Conservation (phyloP, 2,329 filamentous ascomycete species). For the Thielaviopsis cerberus region DNA sequence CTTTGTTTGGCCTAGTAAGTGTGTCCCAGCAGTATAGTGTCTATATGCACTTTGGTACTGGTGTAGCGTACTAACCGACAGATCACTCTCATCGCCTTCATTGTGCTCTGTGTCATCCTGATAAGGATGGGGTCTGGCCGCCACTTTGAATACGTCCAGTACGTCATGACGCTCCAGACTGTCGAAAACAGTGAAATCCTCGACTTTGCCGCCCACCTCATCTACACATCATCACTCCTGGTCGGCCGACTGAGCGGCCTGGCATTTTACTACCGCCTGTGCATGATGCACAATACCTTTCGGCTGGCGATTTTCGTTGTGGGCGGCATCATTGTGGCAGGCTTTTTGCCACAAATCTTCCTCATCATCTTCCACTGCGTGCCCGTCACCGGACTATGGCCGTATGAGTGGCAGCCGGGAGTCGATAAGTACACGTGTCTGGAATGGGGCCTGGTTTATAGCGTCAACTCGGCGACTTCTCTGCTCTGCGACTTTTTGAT, state of each 20-base stretch:
- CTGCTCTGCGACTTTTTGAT: conserved; percentile 31
- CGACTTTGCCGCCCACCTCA: conserved; percentile 31
- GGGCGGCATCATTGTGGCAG: conserved; percentile 21
- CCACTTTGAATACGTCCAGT: conserved; percentile 27
- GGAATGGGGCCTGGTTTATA: conserved; percentile 32
- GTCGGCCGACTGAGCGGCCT: conserved; percentile 32
- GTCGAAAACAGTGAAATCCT: conserved; percentile 26
- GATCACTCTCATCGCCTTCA: conserved; percentile 24
- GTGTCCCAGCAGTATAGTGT: no score
- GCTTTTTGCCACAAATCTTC: conserved; percentile 29
- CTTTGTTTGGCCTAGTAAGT: conserved; percentile 20
- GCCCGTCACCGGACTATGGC: conserved; percentile 33
- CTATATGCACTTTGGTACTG: no score
- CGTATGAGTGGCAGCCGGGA: conserved; percentile 27
- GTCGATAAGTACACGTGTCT: conserved; percentile 25
- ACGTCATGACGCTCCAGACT: conserved; percentile 25
- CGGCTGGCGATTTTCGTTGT: conserved; percentile 20
- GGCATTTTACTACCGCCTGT: conserved; percentile 31
- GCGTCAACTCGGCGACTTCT: conserved; percentile 30
- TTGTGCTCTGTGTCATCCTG: conserved; percentile 24
- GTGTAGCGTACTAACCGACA: conserved; percentile 12
- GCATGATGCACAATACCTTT: conserved; percentile 21
- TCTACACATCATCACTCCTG: conserved; percentile 32
- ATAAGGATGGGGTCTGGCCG: conserved; percentile 30
- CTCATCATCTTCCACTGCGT: conserved; percentile 32